Base-by-base conservation (phyloP, 495 filamentous ascomycete species). In the Pyronema domesticum region DNA sequence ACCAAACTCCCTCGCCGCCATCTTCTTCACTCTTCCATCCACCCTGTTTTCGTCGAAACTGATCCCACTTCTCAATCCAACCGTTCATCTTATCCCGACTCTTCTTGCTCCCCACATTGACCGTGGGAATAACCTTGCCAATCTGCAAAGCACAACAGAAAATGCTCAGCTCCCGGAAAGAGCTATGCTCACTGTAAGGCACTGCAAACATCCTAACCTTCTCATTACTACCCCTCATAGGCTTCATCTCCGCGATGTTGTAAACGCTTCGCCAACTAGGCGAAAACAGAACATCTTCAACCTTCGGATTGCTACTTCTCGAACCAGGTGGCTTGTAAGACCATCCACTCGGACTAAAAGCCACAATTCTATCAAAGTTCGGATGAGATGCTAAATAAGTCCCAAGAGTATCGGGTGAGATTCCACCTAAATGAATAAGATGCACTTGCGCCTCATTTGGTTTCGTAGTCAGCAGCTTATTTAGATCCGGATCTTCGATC, bases 381-480 rank as follows among this genome's bases (percentile, higher is more conserved):
- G 82, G 78, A 58, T 82, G 81, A 68, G 81, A 78, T 15, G 73
- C 70, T 23, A 99, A 77, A 64, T 99, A 99, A 57, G 89, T 86
- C 49, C 82, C 75, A 7, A 99, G 73, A 0, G 89, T 91, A 50
- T 94, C 85, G 8, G 85, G 77, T 42, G 82, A 79, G 56, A 96
- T 83, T 69, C 95, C 89, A 70, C 87, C 87, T 6, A 99, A 72
- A 55, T 82, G 86, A 55, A 93, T 89, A 89, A 99, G 95, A 70
- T 99, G 91, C 0, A 99, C 86, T 67, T 95, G 91, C 1, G 93
- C 91, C 59, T 84, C 83, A 18, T 71, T 71, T 0, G 91, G 89
- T 62, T 95, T 69, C 36, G 73, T 72, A 0, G 91, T 99, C 58
- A 99, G 72, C 14, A 81, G 75, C 1, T 76, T 72, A 44, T 77